Evolutionary conservation across 768 basidiomycete species (phyloP), one percentile per base, ranked within the genome.

Genomic region (Tulasnella sp.): DNA sequence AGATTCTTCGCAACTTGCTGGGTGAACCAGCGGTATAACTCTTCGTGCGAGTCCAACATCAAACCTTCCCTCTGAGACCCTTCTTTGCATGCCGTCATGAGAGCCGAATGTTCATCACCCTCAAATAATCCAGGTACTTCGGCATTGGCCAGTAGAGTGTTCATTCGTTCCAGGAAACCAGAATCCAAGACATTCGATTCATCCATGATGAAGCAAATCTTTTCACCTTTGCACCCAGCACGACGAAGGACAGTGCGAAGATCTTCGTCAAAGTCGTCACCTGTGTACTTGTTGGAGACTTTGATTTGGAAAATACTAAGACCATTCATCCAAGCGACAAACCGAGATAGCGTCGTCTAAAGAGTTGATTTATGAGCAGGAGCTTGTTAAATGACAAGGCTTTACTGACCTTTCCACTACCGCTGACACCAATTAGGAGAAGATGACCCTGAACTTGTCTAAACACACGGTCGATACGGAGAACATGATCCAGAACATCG

Each of bases 111-210:
- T 63, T 99, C 95, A 60, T 99, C 95, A n/a, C 95, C 95, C 66
- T 99, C 95, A 63, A 99, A 99, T n/a, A 99, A 74, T 65, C 95
- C 95, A 0, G 95, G 95, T n/a, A 99, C 92, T 65, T 99, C 95
- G n/a, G 95, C 95, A 60, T 99, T 99, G 34, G 95, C 95, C 13
- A 99, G 76, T 12, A 99, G 77, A 0, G 95, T 99, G 65, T 99
- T 99, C 93, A 99, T 98, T n/a, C 95, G 80, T 64, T 99, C 95
- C 57, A 99, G 69, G 75, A 99, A 99, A 40, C 95, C 95, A 10
- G 95, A 93, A 64, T 99, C 95, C 28, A 98, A 81, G 10, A 98
- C 95, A 60, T 99, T 98, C 3, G 95, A 98, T 65, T 99, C 95
- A 65, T 99, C 95, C 95, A 99, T 96, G 69, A 99, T 98, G 73